Base-by-base conservation (phyloP, 257 asterid genomes). In the Paraleonurus japonicus region DNA sequence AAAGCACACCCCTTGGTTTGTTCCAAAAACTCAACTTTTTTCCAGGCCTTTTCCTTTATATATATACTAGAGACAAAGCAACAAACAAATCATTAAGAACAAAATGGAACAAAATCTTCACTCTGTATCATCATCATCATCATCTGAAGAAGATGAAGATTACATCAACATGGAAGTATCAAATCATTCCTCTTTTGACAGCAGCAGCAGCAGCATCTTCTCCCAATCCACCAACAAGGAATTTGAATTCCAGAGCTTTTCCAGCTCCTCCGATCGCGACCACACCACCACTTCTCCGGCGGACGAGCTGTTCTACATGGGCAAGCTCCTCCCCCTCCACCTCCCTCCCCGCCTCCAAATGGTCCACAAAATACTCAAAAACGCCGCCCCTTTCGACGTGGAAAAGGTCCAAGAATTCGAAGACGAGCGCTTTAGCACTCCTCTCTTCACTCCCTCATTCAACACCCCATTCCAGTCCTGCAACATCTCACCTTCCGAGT, bases 261-360 rank as follows among this genome's bases (percentile, higher is more conserved):
- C 96, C 1, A 79, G 78, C 83, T 84, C 88, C 19, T 84, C 85
- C 24, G 87, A 84, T 28, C 80, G 74, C 35, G 92, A 79, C 67
- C 59, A 65, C 68, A 72, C 89, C 66, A 78, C 92, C 1, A 85
- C 92, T 10, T 85, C 96, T 3, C 90, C 96, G 0, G 98, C 98
- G 0, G 98, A 92, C 67, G 92, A 92, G 59, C 91, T 92, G 75
- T 92, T 92, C 87, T 86, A 85, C 85, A 92, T 86, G 82, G 98
- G 98, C 0, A 88, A 88, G 43, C 96, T 92, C 78, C 98, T 92
- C 54, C 98, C 98, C 16, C 98, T 92, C 70, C 98, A 88, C 72
- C 93, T 87, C 79, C 97, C 92, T 1, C 94, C 96, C 9, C 87
- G 97, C 30, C 79, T 87, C 71, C 85, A 91, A 73, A 87, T 92